Evolutionary conservation across 306 rosid genomes (phyloP).

Genomic region (Mimosa pudica): DNA sequence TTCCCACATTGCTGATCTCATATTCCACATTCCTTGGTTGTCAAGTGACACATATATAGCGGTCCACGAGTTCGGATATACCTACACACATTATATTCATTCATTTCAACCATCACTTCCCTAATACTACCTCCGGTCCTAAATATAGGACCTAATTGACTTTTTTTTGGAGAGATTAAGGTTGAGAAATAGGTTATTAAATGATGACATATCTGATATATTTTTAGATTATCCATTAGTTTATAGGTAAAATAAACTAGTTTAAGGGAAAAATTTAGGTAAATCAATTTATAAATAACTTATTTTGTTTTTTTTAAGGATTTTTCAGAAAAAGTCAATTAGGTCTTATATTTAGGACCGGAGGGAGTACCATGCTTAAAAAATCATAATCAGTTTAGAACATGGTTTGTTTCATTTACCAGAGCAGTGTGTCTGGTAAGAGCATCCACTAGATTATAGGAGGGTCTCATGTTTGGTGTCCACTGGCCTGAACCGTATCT

Average conservation of each 20-base stretch:
- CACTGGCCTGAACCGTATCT: constrained; percentile 86
- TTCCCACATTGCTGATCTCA: constrained; percentile 97
- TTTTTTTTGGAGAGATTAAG: too few relatives aligned
- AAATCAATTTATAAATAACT: too few relatives aligned
- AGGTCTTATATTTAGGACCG: too few relatives aligned
- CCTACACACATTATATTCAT: constrained; percentile 43
- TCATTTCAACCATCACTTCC: not conserved
- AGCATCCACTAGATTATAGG: constrained; percentile 85
- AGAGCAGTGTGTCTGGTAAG: constrained; percentile 88
- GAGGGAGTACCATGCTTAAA: not conserved
- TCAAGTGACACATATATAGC: constrained; percentile 82
- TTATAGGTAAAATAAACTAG: too few relatives aligned
- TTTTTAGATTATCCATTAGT: too few relatives aligned
- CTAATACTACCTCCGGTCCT: too few relatives aligned
- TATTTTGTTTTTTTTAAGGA: too few relatives aligned
- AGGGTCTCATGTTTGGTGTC: constrained; percentile 60
- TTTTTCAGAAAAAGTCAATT: too few relatives aligned
- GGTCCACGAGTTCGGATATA: constrained; percentile 87
- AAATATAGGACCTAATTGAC: too few relatives aligned
- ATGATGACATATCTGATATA: too few relatives aligned
- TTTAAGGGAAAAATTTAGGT: too few relatives aligned
- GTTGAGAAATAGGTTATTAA: too few relatives aligned
- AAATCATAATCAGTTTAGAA: not conserved
- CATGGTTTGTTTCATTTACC: constrained; percentile 48
- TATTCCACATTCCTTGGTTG: constrained; percentile 98